Conservation (phyloP, 73 alveolate species). For the Symbiodinium pilosum region DNA sequence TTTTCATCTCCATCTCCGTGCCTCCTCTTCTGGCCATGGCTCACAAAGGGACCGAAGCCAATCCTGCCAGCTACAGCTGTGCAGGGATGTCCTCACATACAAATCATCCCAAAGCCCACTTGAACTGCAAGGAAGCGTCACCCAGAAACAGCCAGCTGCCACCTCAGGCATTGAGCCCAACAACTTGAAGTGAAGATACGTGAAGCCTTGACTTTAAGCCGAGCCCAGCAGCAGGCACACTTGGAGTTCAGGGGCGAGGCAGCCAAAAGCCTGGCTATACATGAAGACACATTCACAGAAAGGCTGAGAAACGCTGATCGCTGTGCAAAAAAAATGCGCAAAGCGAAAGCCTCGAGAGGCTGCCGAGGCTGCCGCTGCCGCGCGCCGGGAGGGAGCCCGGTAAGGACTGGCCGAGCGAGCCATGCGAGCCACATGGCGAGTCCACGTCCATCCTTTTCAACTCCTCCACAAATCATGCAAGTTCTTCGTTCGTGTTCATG, state of each 20-base stretch:
- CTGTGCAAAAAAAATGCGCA: too few relatives aligned
- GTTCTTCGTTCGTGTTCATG: not conserved
- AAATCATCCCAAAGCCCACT: not conserved
- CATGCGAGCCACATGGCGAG: not conserved
- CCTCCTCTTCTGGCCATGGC: slow-evolving; percentile 9
- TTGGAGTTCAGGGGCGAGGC: not conserved
- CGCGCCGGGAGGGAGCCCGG: not conserved
- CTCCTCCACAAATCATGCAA: not conserved
- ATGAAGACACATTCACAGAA: too few relatives aligned
- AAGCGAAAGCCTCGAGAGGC: too few relatives aligned
- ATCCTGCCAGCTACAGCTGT: not conserved
- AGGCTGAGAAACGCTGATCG: too few relatives aligned
- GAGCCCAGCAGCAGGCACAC: not conserved
- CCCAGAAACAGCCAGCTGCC: not conserved
- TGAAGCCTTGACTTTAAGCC: not conserved
- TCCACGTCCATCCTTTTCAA: not conserved
- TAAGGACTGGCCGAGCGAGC: not conserved
- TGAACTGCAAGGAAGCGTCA: not conserved
- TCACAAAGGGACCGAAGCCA: slow-evolving; percentile 1
- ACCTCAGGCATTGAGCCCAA: too few relatives aligned
- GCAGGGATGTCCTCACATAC: not conserved
- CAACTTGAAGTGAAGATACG: not conserved
- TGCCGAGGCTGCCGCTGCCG: not conserved
- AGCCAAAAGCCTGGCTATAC: not conserved
- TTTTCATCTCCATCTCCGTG: not conserved